Evolutionary conservation across 164 flowering plant species (phyloP), one percentile per base, ranked within the genome.

Genomic region (Santalum album): DNA sequence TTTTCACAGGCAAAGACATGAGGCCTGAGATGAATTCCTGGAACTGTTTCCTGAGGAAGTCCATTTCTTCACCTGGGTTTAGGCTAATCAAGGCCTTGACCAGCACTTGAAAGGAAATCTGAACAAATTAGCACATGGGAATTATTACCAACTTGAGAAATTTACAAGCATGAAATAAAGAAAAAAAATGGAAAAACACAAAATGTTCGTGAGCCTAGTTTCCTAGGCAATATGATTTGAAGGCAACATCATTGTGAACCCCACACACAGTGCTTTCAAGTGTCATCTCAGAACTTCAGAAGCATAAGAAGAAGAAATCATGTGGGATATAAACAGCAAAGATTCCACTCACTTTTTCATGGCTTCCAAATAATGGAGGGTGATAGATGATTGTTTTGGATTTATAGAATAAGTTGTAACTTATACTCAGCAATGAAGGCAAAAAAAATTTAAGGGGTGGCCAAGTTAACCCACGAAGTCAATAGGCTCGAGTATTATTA

Each of bases 61-160:
- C 80, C 91, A 92, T 75, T 35, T 81, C 86, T 54, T 69, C 67
- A 29, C 96, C 95, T 27, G 88, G 87, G 65, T 83, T 85, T 64
- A 89, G 65, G 51, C 86, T 81, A 58, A 92, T 83, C 82, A 92
- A 70, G 64, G 83, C 87, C 66, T 89, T 89, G 54, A 79, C 96
- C 14, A 92, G 77, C 10, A 89, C 85, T 73, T 85, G 82, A 66
- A 92, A 92, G 35, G 96, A 83, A 72, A 89, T 85, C 99, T 92
- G 86, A 24, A 25, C 34, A 69, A 29, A 29, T 29, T 29, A 43
- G 50, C 22, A 56, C 53, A 45, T 36, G 3, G 43, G 14, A 56
- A 24, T 12, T 40, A 50, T 63, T 40, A 46, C 57, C 53, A 43
- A 52, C 48, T 62, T 45, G 48, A 40, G 34, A 4, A 29, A 9